Conservation (phyloP, 176 grass and related monocot species). For the Otatea glauca region DNA sequence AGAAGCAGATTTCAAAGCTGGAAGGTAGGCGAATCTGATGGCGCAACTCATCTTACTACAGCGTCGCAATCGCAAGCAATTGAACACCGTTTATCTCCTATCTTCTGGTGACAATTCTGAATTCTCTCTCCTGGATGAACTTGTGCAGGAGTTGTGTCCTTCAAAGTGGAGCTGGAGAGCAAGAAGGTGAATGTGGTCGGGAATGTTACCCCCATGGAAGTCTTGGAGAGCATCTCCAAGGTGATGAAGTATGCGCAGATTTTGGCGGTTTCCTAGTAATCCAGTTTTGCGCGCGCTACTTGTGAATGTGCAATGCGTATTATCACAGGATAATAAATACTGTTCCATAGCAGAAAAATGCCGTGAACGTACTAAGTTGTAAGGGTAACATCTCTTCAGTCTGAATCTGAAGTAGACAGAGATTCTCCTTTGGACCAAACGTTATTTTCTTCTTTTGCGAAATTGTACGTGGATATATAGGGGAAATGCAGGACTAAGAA, state of each 20-base stretch:
- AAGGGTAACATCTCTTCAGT: background rate
- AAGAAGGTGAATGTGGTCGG: slow-evolving; percentile 84
- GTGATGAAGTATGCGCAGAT: slow-evolving; percentile 78
- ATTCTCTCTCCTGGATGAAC: background rate
- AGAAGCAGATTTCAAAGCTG: slow-evolving; percentile 91
- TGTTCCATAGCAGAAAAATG: background rate
- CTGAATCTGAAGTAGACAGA: background rate
- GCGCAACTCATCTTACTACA: background rate
- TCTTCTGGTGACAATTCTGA: background rate
- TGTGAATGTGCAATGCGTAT: background rate
- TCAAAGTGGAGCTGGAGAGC: slow-evolving; percentile 70
- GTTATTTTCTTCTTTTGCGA: no score
- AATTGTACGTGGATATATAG: no score
- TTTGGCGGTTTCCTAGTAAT: slow-evolving; percentile 37
- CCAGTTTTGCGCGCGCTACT: no score
- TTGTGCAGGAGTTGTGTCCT: slow-evolving; percentile 69
- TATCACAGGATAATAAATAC: no score
- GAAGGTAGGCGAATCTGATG: slow-evolving; percentile 50
- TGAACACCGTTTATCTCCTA: background rate
- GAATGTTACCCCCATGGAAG: slow-evolving; percentile 59
- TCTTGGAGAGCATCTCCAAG: slow-evolving; percentile 74
- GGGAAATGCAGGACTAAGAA: no score
- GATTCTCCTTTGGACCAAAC: background rate
- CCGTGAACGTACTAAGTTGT: background rate
- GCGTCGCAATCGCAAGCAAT: background rate